Evolutionary conservation across 139 green algal genomes (phyloP), one percentile per base, ranked within the genome.

Genomic region (Spirogloea muscicola): DNA sequence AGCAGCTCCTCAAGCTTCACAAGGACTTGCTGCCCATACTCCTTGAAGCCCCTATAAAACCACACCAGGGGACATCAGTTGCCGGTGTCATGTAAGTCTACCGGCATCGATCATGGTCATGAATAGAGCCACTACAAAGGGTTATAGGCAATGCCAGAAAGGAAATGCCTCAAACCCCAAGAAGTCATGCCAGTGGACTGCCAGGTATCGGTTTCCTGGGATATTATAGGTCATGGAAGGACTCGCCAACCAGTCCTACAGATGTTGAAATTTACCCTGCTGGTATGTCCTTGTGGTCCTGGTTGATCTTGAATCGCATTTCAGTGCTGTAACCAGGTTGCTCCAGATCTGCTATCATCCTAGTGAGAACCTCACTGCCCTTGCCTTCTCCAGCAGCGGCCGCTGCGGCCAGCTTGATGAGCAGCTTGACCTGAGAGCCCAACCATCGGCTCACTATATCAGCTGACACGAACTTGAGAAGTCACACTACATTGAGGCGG

Each of bases 241-340:
- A n/a, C 13, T 46, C 29, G 13, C 13, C 57, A 39, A 13, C 13
- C 13, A 65, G 16, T n/a, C 13, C 57, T 65, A n/a, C 57, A 65
- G 57, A 39, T 13, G 13, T 16, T 13, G 57, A n/a, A 34, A 43
- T 34, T 79, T 36, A 73, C 73, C 84, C 68, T 1, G 64, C 40
- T 58, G 87, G 82, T 74, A 92, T 90, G 59, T 95, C 87, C 2
- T 74, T 10, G 34, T 77, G 69, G 4, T 40, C 52, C 46, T 60
- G 48, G 36, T 71, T 55, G 60, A 91, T 82, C 29, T 85, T 86
- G 0, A 92, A 76, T 0, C 91, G 80, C 48, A 90, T 86, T 71
- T 96, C 91, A 25, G 62, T 67, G 1, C 76, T 73, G 57, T 95
- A 90, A 0, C 58, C 59, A 7, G 91, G 86, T 72, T 95, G 89